Conservation (phyloP, 2,329 filamentous ascomycete genomes). For the Pseudohalonectria lignicola region DNA sequence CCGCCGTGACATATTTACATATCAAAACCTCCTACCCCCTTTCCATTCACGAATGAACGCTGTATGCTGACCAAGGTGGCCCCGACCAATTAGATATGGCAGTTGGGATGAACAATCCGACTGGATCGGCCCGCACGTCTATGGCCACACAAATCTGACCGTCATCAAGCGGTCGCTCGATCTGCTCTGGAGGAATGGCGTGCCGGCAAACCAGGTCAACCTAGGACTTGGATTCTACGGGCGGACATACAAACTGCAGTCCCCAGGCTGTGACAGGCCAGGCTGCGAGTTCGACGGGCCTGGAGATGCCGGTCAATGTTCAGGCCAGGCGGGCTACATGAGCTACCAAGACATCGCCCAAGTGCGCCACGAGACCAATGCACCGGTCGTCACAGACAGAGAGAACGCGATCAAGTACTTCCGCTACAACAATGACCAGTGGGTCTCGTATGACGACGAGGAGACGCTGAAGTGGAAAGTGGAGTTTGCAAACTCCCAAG, state of each 20-base stretch:
- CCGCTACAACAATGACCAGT: constrained; percentile 17
- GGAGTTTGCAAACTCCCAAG: constrained; percentile 13
- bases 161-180: constrained; percentile 26
- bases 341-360: background rate
- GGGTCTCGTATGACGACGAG: constrained; percentile 23
- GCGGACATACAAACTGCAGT: constrained; percentile 9
- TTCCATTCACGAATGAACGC: too few species aligned
- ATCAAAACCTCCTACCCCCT: too few species aligned
- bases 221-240: constrained; percentile 32
- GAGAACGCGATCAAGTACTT: constrained; percentile 14
- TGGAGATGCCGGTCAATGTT: background rate
- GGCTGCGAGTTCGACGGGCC: constrained; percentile 5
- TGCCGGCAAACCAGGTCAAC: constrained; percentile 25
- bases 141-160: constrained; percentile 28
- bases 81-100: background rate
- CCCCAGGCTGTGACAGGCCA: constrained; percentile 9
- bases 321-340: background rate
- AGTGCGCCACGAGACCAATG: background rate
- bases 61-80: background rate
- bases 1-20: too few species aligned
- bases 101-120: background rate
- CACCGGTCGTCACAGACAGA: constrained; percentile 8
- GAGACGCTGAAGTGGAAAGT: constrained; percentile 18
- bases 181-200: constrained; percentile 28
- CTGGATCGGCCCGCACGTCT: constrained; percentile 15